Base-by-base conservation (phyloP, 83 land plant species). In the Thuja plicata region DNA sequence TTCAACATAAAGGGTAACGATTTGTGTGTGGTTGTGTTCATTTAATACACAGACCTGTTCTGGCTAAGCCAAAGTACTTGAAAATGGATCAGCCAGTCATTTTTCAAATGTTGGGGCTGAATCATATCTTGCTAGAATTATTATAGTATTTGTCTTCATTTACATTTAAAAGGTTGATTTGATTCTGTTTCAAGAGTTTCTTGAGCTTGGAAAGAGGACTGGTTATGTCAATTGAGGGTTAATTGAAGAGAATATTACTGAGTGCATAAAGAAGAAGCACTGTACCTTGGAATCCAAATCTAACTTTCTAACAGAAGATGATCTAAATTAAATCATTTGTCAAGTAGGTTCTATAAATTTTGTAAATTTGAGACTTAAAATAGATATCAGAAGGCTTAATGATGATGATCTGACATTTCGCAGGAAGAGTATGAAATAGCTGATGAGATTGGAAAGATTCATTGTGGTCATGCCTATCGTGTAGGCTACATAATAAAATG, bases 381-480 rank as follows among this genome's bases (percentile, higher is more conserved):
- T 34, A 48, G 15, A n/a, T 46, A 43, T 48, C 37, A 30, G 43
- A 15, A 48, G 79, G 57, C 30, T 32, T 19, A 38, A 21, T 66
- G 32, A 81, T 30, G 40, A 45, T 45, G 45, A 35, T 21, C 76
- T 87, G 30, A 8, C 54, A 66, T 84, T 82, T n/a, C 60, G 35
- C 93, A 96, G 97, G 97, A 96, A 88, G 97, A 96, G 89, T 96
- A 94, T 92, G 95, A 91, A 85, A 88, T 85, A 11, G 88, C 88
- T 35, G 97, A 95, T 80, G 95, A 96, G 27, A 86, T 90, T 86
- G 97, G 97, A n/a, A 92, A 88, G 87, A 90, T 96, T 57, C 91
- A 91, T 12, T 96, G 97, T 81, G 97, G 97, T 12, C 97, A 96
- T 71, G 86, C 89, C 86, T 96, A 92, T 84, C 97, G 95, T 87